These are phyloP conservation scores for Knoxia roxburghii DNA, from an alignment of 257 asterid species.

Conservation along the genomic window DNA sequence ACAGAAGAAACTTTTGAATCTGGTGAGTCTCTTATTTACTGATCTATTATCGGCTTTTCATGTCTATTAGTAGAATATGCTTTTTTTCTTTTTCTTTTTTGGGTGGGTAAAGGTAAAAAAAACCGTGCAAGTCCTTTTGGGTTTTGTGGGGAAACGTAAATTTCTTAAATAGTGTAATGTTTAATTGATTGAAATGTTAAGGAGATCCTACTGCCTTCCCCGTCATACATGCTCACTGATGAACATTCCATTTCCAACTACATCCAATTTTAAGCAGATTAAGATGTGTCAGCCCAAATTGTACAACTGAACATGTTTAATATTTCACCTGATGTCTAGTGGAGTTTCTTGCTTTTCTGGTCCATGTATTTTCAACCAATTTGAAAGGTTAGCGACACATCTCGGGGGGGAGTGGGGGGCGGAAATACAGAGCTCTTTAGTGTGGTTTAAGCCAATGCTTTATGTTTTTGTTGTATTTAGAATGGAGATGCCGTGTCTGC, in stretches of 20 bases:
- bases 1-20: slow-evolving; percentile 33
- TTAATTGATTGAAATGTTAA: not conserved
- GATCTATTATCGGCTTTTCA: not conserved
- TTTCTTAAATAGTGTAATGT: too few species aligned
- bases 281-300: not conserved
- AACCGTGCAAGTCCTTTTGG: not conserved
- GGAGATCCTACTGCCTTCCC: not conserved
- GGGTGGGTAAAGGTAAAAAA: not conserved
- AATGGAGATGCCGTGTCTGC: not conserved
- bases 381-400: too few species aligned
- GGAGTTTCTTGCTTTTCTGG: not conserved
- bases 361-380: not conserved
- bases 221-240: not conserved
- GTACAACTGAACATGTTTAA: not conserved
- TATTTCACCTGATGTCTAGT: not conserved
- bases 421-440: too few species aligned
- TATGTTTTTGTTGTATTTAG: not conserved
- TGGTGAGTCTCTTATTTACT: slow-evolving; percentile 36
- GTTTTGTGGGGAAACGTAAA: not conserved
- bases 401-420: too few species aligned
- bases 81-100: too few species aligned
- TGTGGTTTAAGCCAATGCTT: not conserved
- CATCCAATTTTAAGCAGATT: not conserved
- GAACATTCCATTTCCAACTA: not conserved
- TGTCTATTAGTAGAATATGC: too few species aligned